Evolutionary conservation across 2,329 filamentous ascomycete genomes (phyloP).

Genomic region (Xylaria multiplex): DNA sequence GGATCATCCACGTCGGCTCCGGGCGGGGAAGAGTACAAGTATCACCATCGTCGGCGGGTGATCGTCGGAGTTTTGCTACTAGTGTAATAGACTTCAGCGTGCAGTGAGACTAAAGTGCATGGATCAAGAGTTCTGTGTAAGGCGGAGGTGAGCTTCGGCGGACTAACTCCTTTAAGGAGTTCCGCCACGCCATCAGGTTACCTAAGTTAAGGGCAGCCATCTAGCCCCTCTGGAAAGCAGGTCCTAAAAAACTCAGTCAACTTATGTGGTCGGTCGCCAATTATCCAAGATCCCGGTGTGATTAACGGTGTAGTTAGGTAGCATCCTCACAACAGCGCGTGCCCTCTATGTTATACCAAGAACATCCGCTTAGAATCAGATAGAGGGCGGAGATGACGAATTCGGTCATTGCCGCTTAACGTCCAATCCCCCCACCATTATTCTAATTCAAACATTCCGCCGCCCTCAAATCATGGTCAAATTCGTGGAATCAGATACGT

Average conservation of each 20-base stretch:
- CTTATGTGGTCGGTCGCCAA: neutral
- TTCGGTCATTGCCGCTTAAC: conserved; percentile 25
- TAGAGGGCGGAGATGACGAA: conserved; percentile 36
- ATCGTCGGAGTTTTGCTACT: conserved; percentile 10
- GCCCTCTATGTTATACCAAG: neutral
- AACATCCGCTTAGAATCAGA: conserved; percentile 3
- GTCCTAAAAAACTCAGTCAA: neutral
- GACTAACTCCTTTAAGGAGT: conserved; percentile 20
- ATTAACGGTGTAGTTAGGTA: neutral
- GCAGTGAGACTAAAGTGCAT: neutral
- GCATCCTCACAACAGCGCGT: neutral
- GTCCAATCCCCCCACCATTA: neutral
- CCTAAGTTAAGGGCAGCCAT: conserved; percentile 4
- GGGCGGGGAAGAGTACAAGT: conserved; percentile 3
- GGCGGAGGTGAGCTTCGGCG: conserved; percentile 7
- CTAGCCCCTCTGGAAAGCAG: neutral
- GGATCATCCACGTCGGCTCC: neutral
- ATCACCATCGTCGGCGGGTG: neutral
- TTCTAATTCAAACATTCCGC: neutral
- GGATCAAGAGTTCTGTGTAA: neutral
- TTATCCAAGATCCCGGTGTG: neutral
- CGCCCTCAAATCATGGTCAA: conserved; percentile 55
- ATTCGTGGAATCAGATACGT: conserved; percentile 66
- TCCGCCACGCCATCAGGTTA: conserved; percentile 1
- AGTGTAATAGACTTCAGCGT: neutral